Conservation (phyloP, 441 rosid genomes). For the Populus hybrid region DNA sequence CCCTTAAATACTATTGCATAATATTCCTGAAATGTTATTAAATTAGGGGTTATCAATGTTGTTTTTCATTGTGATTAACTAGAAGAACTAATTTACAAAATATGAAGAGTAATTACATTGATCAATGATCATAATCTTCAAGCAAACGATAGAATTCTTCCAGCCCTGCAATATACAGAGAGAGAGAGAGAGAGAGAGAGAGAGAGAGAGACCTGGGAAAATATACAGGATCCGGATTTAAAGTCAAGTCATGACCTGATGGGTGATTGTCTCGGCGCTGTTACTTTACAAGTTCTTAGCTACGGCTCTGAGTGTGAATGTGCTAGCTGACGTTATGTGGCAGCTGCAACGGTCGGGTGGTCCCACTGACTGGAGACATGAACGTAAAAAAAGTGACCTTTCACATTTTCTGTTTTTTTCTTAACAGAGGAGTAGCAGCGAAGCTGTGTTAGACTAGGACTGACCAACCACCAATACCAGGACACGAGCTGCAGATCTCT, state of each 20-base stretch:
- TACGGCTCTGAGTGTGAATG: not conserved
- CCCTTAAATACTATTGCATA: too few relatives aligned
- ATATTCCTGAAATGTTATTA: too few relatives aligned
- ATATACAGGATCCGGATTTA: not conserved
- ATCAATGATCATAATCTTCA: too few relatives aligned
- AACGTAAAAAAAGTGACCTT: not conserved
- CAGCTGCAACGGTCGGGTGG: conserved; percentile 29
- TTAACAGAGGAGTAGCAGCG: too few relatives aligned
- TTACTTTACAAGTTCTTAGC: not conserved
- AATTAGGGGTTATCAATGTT: too few relatives aligned
- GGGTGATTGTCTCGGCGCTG: not conserved
- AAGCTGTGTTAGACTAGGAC: not conserved
- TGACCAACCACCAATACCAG: not conserved
- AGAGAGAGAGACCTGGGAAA: too few relatives aligned
- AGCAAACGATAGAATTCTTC: too few relatives aligned
- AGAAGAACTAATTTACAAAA: too few relatives aligned
- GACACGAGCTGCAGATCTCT: not conserved
- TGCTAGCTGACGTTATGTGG: conserved; percentile 3
- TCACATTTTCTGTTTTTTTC: not conserved
- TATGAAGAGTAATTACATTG: too few relatives aligned
- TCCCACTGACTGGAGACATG: conserved; percentile 11
- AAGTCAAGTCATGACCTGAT: not conserved
- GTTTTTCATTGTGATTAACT: too few relatives aligned
- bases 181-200: too few relatives aligned
- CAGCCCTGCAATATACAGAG: too few relatives aligned